Evolutionary conservation across 805 yeast genomes (phyloP), one percentile per base, ranked within the genome.

Genomic region (Pichia paraexigua): DNA sequence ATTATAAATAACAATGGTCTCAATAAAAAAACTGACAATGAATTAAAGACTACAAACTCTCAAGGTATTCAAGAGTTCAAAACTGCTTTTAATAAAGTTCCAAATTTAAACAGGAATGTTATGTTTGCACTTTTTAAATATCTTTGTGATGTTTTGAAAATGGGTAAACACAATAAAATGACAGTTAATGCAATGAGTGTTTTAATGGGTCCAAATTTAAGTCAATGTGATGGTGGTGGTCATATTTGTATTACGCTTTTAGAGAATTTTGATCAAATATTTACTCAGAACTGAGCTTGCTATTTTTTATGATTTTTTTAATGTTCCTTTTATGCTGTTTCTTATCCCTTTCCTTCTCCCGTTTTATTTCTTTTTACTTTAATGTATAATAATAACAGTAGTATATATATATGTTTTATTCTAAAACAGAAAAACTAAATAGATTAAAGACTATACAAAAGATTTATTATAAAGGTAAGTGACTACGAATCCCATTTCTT

Each of bases 91-190:
- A 12, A 41, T 13, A 58, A 78, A 15, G 66, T 87, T 15, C 86
- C 89, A 17, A 59, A 62, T 22, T 72, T 79, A 27, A 80, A 85
- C 59, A 72, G 73, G 50, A 81, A 85, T 55, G 71, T 85, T 21
- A 71, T 89, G 60, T 78, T 70, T 56, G 81, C 79, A 11, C 67
- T 91, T n/a, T 81, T 88, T 63, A 79, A 77, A 52, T 81, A 87
- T 56, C 71, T 92, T 64, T 70, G 76, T 25, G 77, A 80, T 52
- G 87, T 91, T 44, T 75, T 83, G 46, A 73, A 77, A 43, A 77
- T 83, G 58, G 76, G 74, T 53, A 77, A 77, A 15, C 67, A 71
- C 53, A 92, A 91, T 69, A 83, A 89, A 66, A 92, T 92, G 99
- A 85, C 84, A 53, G 69, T 86, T 53, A 74, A 86, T 57, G 92